Base-by-base conservation (phyloP, 805 yeast genomes). In the Teunomyces pallodes region DNA sequence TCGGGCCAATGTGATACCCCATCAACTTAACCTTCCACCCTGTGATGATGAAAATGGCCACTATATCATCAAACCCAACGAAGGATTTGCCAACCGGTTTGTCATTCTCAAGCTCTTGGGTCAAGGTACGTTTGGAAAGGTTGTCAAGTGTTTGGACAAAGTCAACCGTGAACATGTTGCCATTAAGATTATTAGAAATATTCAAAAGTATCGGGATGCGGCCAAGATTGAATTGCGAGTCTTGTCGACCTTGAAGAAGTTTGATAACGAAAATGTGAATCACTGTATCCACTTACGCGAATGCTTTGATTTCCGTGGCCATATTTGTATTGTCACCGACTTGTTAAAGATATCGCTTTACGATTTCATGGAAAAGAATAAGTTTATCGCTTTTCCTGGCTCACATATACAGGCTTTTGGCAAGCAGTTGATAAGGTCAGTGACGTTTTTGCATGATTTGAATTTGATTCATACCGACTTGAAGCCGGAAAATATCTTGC, bases 121-220 rank as follows among this genome's bases (percentile, higher is more conserved):
- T 32, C 96, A 90, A 59, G 97, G 97, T 10, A 90, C 97, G 0
- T 90, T 89, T 70, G 96, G 96, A 10, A 90, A 87, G 60, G 97
- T 90, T 5, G 85, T 87, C 35, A 83, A 85, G 49, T 94, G 95
- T n/a, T 77, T 76, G 55, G 98, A 94, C 62, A 72, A 76, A 46
- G 67, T 74, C 14, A 74, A 80, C 40, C 72, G 81, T 27, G 74
- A 77, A 46, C 74, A 75, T 49, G 94, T 90, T 40, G 99, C 99
- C 1, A 86, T 94, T 51, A 94, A 94, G 65, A 87, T 94, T 52
- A 94, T 94, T 44, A 77, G 96, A 49, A 89, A 96, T 16, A 86
- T 94, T 20, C 96, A 90, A 20, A 89, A 95, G 70, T 94, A 94
- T 66, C 77, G 98, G 47, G 97, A 91, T 61, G 99, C 99, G 3